Evolutionary conservation across 177 flowering plant species (phyloP).

Genomic region (Vitis hybrid): DNA sequence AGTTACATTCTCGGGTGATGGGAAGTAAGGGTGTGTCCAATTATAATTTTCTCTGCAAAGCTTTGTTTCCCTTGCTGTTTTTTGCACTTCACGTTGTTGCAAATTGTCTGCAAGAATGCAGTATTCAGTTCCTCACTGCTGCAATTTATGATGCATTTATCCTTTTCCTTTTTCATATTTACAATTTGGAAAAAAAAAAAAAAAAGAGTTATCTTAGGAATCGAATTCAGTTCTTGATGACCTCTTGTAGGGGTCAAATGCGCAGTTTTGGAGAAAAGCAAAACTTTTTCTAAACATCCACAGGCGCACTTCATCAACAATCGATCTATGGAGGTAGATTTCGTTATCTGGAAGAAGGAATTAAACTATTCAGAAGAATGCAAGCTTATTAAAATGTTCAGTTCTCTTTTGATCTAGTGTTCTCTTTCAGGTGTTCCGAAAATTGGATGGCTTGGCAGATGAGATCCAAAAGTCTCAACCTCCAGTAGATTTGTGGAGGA

Average conservation of each 20-base stretch:
- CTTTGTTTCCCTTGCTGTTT: too few relatives aligned
- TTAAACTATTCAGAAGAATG: not conserved
- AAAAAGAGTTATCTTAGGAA: too few relatives aligned
- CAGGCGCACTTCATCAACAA: constrained; percentile 98
- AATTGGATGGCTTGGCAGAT: constrained; percentile 79
- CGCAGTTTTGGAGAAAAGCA: constrained; percentile 77
- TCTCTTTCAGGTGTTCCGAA: constrained; percentile 70
- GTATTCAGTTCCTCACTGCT: too few relatives aligned
- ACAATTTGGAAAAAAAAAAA: too few relatives aligned
- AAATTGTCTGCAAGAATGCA: too few relatives aligned
- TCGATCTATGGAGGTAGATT: constrained; percentile 92
- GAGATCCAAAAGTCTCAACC: constrained; percentile 79
- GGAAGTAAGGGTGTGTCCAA: too few relatives aligned
- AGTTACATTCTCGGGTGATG: too few relatives aligned
- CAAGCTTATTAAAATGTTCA: not conserved
- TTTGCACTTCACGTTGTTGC: too few relatives aligned
- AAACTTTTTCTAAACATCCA: constrained; percentile 75
- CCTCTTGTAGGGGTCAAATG: constrained; percentile 68
- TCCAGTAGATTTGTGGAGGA: constrained; percentile 87
- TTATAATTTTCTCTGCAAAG: too few relatives aligned
- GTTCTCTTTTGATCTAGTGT: not conserved
- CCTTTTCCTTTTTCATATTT: too few relatives aligned
- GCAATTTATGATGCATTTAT: too few relatives aligned
- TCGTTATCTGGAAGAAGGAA: not conserved
- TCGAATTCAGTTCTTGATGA: not conserved